Conservation (phyloP, 345 rosid species). For the Cardiospermum halicacabum region DNA sequence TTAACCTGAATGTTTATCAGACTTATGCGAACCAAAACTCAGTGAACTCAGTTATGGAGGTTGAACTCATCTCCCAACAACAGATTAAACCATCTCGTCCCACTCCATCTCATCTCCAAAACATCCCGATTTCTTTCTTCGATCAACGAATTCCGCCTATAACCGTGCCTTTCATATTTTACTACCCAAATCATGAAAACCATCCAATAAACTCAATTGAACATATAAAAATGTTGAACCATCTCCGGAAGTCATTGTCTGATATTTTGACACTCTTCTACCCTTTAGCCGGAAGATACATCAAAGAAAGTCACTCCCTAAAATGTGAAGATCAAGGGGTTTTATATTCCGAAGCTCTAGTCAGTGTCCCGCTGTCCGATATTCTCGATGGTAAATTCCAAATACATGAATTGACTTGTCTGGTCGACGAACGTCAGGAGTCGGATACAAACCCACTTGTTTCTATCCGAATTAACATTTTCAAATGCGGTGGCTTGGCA, state of each 20-base stretch:
- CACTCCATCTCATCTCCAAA: background rate
- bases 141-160: background rate
- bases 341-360: background rate
- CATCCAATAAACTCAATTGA: too few relatives aligned
- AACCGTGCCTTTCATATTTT: background rate
- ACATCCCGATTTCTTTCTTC: background rate
- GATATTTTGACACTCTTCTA: too few relatives aligned
- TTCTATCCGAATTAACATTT: background rate
- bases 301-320: background rate
- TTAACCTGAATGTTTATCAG: too few relatives aligned
- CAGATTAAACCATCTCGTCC: background rate
- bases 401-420: background rate
- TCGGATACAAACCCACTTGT: background rate
- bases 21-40: too few relatives aligned
- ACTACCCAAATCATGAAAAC: background rate
- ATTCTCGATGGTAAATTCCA: background rate
- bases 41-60: too few relatives aligned
- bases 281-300: background rate
- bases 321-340: background rate
- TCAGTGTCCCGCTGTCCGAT: background rate
- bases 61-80: background rate
- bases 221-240: too few relatives aligned
- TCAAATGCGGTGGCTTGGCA: background rate
- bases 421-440: background rate
- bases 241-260: too few relatives aligned